Evolutionary conservation across 139 green algal species (phyloP).

Genomic region (Monoraphidium neglectum): DNA sequence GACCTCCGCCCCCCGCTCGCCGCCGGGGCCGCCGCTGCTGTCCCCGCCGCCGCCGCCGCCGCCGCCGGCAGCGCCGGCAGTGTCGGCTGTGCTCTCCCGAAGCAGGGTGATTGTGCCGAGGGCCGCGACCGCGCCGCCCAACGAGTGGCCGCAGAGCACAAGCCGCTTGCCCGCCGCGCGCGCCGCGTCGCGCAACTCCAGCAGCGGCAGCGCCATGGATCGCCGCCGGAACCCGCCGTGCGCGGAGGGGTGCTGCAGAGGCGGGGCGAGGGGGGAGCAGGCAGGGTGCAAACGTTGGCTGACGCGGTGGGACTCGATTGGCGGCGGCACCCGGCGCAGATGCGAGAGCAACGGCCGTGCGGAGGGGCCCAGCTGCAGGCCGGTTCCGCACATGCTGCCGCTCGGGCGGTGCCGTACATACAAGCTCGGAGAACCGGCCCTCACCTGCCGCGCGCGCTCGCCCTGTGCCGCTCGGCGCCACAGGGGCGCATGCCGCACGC

Average conservation of each 20-base stretch:
- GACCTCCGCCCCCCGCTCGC: not conserved
- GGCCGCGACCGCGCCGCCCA: constrained; percentile 21
- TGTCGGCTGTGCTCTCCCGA: not conserved
- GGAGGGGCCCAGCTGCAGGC: not conserved
- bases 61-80: constrained; percentile 1
- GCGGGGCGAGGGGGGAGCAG: not conserved
- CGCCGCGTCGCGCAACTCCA: constrained; percentile 2
- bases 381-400: not conserved
- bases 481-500: constrained; percentile 9
- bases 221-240: constrained; percentile 20
- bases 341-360: not conserved
- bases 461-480: too few species aligned
- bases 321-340: not conserved
- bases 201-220: constrained; percentile 15
- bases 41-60: not conserved
- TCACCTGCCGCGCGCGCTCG: too few species aligned
- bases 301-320: not conserved
- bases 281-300: not conserved
- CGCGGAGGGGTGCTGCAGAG: not conserved
- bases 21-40: too few species aligned
- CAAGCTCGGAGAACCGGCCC: not conserved
- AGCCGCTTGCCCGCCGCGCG: constrained; percentile 28
- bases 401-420: not conserved
- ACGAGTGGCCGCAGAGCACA: constrained; percentile 20
- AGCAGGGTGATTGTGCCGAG: constrained; percentile 22